Base-by-base conservation (phyloP, 768 basidiomycete species). In the Chlorophyllum brunneum region DNA sequence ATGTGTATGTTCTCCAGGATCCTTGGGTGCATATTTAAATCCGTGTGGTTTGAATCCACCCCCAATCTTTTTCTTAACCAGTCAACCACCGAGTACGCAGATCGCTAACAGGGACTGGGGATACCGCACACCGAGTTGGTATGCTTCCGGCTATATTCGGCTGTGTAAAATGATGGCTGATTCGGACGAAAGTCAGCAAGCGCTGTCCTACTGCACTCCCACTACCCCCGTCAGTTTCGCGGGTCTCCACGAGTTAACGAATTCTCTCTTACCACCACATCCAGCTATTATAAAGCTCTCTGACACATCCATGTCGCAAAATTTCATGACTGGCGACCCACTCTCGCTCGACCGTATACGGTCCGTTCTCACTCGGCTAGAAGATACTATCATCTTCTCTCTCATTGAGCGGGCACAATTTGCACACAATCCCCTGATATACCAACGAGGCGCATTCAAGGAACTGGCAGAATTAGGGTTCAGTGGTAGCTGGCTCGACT, bases 381-480 rank as follows among this genome's bases (percentile, higher is more conserved):
- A 99, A 65, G 97, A 99, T 61, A 99, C 95, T 18, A 98, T 99
- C 74, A 98, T 98, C 68, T 99, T 99, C 67, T 85, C 82, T 44
- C 79, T 98, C 51, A 99, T 99, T 62, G 97, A 99, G 67, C 82
- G 97, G 15, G 95, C 95, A 0, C 95, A 98, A 65, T 99, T 98
- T 63, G 92, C 92, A 0, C 87, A 92, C 65, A 98, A 98, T 64
- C 84, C 88, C 18, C 81, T 78, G 55, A 95, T 97, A 54, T 99
- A 99, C 71, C 75, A 84, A 47, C 78, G 77, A 13, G 88, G 85
- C 20, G 85, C 79, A 1, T 91, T 98, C 70, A 67, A 82, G 30
- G 90, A 95, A 68, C 77, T 97, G 36, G 76, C 75, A 34, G 78
- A 83, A 34, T 67, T 83, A 27, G 86, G 85, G 0, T 95, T 93